Conservation (phyloP, 2,329 filamentous ascomycete genomes). For the Penicillium expansum region DNA sequence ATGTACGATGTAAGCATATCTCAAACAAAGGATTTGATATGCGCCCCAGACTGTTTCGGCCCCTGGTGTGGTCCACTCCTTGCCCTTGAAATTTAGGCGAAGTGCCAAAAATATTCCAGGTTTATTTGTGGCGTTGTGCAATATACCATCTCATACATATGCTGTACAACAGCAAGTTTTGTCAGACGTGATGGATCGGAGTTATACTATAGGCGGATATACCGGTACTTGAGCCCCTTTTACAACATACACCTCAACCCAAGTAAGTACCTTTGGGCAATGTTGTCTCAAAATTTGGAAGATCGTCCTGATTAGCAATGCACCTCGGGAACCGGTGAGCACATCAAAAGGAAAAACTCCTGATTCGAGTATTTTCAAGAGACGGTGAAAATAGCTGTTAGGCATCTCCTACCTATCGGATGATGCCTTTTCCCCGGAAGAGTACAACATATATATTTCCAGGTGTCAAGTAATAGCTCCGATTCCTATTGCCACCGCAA, state of each 20-base stretch:
- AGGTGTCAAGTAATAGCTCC: background rate
- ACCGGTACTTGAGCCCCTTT: background rate
- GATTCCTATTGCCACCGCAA: constrained; percentile 8
- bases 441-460: background rate
- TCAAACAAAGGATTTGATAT: constrained; percentile 5
- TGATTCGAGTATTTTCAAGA: background rate
- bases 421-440: background rate
- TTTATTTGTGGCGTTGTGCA: background rate
- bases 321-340: background rate
- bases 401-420: background rate
- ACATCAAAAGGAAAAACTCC: background rate
- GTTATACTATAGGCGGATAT: background rate
- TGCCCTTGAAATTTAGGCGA: background rate
- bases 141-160: background rate
- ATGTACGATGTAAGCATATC: background rate
- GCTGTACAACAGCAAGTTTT: background rate
- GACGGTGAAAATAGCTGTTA: background rate
- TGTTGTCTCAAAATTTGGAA: background rate
- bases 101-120: background rate
- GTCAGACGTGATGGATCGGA: background rate
- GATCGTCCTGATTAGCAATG: background rate
- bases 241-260: background rate
- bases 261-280: background rate
- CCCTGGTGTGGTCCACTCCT: constrained; percentile 3
- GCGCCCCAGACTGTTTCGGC: constrained; percentile 8